A percentile compares a stretch with the other conserved stretches of the same genome.
Evolutionary conservation across 202 grass and related monocot genomes (phyloP).

Genomic region (Zizania palustris): DNA sequence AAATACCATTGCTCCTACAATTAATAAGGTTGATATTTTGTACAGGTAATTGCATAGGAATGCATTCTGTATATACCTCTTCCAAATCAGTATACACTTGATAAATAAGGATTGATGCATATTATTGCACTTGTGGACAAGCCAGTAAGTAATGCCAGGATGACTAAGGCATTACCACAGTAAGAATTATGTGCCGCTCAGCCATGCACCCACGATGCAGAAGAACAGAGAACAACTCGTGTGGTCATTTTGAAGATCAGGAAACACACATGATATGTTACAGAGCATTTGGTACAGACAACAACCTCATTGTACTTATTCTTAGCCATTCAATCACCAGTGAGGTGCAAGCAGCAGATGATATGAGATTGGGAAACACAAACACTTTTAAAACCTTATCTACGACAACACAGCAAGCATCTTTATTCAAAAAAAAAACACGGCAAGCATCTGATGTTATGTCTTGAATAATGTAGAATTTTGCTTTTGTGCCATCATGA

Average conservation of each 20-base stretch:
- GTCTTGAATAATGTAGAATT: slow-evolving; percentile 11
- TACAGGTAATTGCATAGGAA: slow-evolving; percentile 20
- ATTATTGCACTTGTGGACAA: slow-evolving; percentile 4
- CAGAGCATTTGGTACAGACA: background rate
- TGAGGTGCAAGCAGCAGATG: slow-evolving; percentile 29
- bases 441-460: slow-evolving; percentile 16
- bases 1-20: slow-evolving; percentile 24
- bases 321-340: slow-evolving; percentile 15
- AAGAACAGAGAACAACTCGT: background rate
- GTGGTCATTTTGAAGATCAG: background rate
- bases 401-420: slow-evolving; percentile 3
- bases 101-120: slow-evolving; percentile 24
- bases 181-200: slow-evolving; percentile 22
- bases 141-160: slow-evolving; percentile 3
- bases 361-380: background rate
- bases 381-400: background rate
- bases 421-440: no score
- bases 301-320: slow-evolving; percentile 14
- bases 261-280: background rate
- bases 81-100: background rate
- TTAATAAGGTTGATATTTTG: slow-evolving; percentile 1
- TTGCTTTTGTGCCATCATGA: slow-evolving; percentile 20
- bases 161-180: background rate
- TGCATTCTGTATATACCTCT: slow-evolving; percentile 16
- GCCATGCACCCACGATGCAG: slow-evolving; percentile 3